phyloP scores from a whole-genome alignment of 306 rosid species.

The Dicorynia guianensis region DNA sequence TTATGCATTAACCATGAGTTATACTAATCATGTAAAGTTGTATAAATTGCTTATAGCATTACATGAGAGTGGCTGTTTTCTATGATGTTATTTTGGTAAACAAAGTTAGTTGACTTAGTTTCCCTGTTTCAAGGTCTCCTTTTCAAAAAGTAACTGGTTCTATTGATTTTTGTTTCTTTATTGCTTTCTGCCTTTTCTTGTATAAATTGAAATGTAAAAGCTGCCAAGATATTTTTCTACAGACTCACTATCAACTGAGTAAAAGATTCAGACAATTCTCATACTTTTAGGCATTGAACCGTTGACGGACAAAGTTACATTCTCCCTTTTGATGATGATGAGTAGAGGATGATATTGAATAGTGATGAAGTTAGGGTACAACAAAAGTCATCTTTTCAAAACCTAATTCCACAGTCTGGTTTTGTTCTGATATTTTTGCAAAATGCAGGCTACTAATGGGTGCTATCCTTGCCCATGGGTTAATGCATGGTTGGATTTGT shows the following conservation, averaged over 20 bases:
- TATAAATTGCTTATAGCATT: too few species aligned
- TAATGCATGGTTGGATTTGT: constrained; percentile 92
- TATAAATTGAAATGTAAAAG: background rate
- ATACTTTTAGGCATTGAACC: constrained; percentile 2
- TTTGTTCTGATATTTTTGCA: constrained; percentile 7
- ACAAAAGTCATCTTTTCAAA: background rate
- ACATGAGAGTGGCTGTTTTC: too few species aligned
- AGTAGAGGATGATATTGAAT: background rate
- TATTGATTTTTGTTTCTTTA: background rate
- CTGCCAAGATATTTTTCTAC: background rate
- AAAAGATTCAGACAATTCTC: too few species aligned
- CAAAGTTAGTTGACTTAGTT: background rate
- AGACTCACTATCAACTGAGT: too few species aligned
- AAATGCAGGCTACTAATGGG: constrained; percentile 88
- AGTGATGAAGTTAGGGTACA: background rate
- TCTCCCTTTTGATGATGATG: background rate
- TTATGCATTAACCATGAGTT: too few species aligned
- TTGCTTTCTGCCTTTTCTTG: background rate
- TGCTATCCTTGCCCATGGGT: constrained; percentile 96
- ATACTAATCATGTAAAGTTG: too few species aligned
- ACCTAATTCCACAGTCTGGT: background rate
- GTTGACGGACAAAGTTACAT: constrained; percentile 13
- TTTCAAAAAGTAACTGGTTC: background rate
- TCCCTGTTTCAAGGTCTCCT: background rate
- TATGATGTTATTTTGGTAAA: background rate